A percentile compares a stretch with the other conserved stretches of the same genome.
Evolutionary conservation across 2,329 filamentous ascomycete species (phyloP).

Genomic region (Ophiostoma quercus): DNA sequence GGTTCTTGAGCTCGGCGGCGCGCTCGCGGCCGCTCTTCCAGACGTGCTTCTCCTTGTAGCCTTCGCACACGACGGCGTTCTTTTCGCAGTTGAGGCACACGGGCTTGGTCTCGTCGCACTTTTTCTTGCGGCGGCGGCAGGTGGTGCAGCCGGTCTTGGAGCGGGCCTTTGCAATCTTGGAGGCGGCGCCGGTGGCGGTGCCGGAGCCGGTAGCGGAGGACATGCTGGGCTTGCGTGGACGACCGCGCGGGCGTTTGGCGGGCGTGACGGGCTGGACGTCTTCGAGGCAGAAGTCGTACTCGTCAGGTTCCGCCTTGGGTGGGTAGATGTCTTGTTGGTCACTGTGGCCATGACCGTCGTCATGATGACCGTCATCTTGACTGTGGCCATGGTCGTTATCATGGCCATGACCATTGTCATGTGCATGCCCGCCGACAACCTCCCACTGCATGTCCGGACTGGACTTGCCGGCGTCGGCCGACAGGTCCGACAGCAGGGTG

Average conservation of each 20-base stretch:
- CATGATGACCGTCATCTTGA: neutral
- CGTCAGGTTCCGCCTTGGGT: conserved; percentile 44
- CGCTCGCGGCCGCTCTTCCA: conserved; percentile 83
- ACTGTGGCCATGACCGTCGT: neutral
- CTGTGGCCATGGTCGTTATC: neutral
- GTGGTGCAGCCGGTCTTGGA: conserved; percentile 66
- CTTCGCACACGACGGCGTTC: conserved; percentile 86
- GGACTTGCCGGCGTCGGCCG: conserved; percentile 33
- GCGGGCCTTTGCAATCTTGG: conserved; percentile 69
- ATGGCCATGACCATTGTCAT: neutral
- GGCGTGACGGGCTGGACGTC: conserved; percentile 46
- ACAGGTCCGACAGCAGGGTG: conserved; percentile 34
- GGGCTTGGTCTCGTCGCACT: conserved; percentile 66
- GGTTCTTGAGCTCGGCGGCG: conserved; percentile 49
- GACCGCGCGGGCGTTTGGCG: conserved; percentile 64
- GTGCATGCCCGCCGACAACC: conserved; percentile 29
- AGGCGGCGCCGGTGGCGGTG: conserved; percentile 47
- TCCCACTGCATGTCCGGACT: conserved; percentile 42
- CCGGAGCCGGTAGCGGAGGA: conserved; percentile 50
- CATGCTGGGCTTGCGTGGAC: conserved; percentile 75
- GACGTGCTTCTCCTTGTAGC: conserved; percentile 77
- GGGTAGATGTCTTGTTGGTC: neutral
- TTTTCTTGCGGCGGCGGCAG: conserved; percentile 65
- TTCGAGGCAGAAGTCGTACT: conserved; percentile 50
- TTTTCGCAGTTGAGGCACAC: conserved; percentile 84